phyloP scores from a whole-genome alignment of 139 green algal species.

The Volvox africanus region DNA sequence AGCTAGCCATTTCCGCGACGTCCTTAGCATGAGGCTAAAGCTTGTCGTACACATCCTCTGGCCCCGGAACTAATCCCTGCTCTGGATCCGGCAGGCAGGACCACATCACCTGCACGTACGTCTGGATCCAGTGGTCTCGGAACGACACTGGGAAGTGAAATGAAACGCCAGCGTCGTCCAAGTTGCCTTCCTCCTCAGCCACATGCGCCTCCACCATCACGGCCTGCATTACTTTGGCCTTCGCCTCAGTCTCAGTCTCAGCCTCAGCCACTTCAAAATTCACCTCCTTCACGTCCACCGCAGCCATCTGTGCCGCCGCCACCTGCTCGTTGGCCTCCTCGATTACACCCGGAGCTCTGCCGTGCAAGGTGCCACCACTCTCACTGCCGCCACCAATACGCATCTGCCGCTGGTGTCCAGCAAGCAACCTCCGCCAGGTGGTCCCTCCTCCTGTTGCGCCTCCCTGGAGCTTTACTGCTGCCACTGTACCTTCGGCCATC shows the following conservation, averaged over 20 bases:
- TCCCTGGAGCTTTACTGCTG: no score
- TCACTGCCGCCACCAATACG: neutral
- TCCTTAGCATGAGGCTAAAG: neutral
- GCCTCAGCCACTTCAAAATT: neutral
- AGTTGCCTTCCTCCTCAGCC: no score
- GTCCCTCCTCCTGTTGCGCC: no score
- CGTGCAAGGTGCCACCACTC: neutral
- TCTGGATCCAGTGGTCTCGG: conserved; percentile 23
- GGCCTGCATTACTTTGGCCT: neutral
- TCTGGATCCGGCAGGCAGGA: neutral
- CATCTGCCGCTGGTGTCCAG: no score
- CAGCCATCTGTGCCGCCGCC: neutral
- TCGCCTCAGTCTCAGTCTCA: neutral
- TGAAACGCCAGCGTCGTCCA: no score
- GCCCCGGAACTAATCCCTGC: conserved; percentile 27
- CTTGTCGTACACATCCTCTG: conserved; percentile 35
- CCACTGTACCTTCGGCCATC: no score
- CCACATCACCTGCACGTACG: conserved; percentile 33
- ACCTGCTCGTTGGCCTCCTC: neutral
- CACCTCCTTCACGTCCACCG: neutral
- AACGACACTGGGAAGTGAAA: conserved; percentile 13
- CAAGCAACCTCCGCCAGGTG: no score
- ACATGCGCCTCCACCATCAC: neutral
- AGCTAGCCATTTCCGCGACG: no score
- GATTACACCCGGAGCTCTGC: neutral